Percentiles rank a stretch among this genome's conserved stretches.
Evolutionary conservation across 2,329 filamentous ascomycete genomes (phyloP).

Genomic region (Zarea fungicola): DNA sequence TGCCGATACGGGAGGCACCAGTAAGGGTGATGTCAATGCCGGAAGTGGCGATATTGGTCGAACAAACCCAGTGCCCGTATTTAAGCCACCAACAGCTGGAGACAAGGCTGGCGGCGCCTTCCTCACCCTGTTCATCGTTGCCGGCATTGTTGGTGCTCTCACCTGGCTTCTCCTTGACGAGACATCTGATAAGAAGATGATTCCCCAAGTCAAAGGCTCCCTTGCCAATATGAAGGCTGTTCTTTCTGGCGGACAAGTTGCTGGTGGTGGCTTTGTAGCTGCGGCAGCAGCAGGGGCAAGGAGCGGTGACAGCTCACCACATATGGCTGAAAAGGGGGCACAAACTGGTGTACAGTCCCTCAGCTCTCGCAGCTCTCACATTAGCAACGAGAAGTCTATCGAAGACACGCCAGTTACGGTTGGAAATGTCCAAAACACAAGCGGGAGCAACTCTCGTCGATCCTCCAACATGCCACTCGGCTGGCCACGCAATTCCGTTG

Average conservation of each 20-base stretch:
- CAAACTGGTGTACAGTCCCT: slow-evolving; percentile 11
- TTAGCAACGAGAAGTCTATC: slow-evolving; percentile 15
- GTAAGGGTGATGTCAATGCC: slow-evolving; percentile 39
- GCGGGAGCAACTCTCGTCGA: slow-evolving; percentile 19
- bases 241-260: slow-evolving; percentile 14
- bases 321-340: slow-evolving; percentile 20
- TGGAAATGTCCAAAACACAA: slow-evolving; percentile 19
- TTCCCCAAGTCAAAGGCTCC: slow-evolving; percentile 27
- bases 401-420: slow-evolving; percentile 16
- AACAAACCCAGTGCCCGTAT: slow-evolving; percentile 24
- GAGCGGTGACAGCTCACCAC: slow-evolving; percentile 16
- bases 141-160: slow-evolving; percentile 48
- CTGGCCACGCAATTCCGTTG: slow-evolving; percentile 30
- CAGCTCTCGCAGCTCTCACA: slow-evolving; percentile 20
- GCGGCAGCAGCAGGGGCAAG: slow-evolving; percentile 20
- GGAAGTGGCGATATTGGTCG: slow-evolving; percentile 43
- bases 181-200: slow-evolving; percentile 27
- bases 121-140: slow-evolving; percentile 52
- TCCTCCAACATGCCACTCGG: slow-evolving; percentile 33
- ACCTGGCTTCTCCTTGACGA: slow-evolving; percentile 47
- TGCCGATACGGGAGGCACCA: slow-evolving; percentile 52
- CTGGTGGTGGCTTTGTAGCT: slow-evolving; percentile 12
- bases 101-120: slow-evolving; percentile 67
- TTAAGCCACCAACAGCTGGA: slow-evolving; percentile 39
- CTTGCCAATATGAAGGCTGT: slow-evolving; percentile 2